A percentile compares a stretch with the other conserved stretches of the same genome.
Evolutionary conservation across 257 asterid species (phyloP).

Genomic region (Cruciata laevipes): DNA sequence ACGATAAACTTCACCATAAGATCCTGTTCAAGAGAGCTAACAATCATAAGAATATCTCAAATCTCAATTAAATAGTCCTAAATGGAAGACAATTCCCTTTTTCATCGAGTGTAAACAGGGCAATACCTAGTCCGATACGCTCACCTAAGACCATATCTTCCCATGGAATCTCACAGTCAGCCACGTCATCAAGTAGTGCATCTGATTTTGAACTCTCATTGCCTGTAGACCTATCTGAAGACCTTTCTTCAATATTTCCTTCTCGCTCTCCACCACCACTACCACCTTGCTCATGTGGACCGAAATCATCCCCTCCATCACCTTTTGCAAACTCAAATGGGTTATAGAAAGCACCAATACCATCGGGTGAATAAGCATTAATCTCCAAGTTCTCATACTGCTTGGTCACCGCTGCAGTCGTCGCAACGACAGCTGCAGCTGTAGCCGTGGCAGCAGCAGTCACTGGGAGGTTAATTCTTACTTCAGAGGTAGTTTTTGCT

Average conservation of each 20-base stretch:
- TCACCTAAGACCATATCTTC: conserved; percentile 95
- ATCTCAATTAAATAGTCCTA: conserved; percentile 10
- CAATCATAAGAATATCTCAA: conserved; percentile 12
- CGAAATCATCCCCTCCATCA: conserved; percentile 50
- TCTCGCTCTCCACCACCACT: conserved; percentile 48
- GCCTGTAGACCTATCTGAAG: conserved; percentile 73
- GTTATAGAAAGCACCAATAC: conserved; percentile 28
- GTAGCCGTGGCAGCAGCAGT: conserved; percentile 94
- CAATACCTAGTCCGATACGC: conserved; percentile 97
- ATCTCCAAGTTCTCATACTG: conserved; percentile 58
- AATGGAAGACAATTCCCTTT: conserved; percentile 12
- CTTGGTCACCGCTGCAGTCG: conserved; percentile 70
- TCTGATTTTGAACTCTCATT: conserved; percentile 76
- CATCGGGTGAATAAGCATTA: conserved; percentile 39
- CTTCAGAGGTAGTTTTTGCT: conserved; percentile 45
- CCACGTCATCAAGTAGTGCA: conserved; percentile 73
- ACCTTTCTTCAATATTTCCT: conserved; percentile 60
- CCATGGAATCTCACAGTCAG: conserved; percentile 93
- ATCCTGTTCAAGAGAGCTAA: conserved; percentile 49
- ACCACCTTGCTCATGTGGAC: conserved; percentile 34
- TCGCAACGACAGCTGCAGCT: conserved; percentile 89
- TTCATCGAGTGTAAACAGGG: conserved; percentile 22
- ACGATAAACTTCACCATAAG: conserved; percentile 94
- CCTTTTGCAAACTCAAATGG: conserved; percentile 30
- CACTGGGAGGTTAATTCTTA: conserved; percentile 69